Evolutionary conservation across 352 stramenopile genomes (phyloP).

Genomic region (Blastocystis hominis): DNA sequence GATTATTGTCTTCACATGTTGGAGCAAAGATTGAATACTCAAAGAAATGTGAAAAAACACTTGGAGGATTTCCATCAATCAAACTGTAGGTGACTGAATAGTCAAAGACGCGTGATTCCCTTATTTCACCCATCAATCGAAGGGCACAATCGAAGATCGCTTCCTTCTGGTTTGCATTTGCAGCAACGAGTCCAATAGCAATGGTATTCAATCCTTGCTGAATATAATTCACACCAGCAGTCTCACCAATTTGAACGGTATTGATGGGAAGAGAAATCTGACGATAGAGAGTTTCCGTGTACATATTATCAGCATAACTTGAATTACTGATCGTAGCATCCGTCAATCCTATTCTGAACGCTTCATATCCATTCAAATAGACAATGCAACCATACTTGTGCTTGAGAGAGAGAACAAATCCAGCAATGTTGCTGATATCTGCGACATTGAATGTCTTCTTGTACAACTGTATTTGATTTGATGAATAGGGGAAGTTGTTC

Average conservation of each 20-base stretch:
- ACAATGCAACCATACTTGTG: neutral
- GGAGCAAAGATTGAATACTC: neutral
- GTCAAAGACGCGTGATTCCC: neutral
- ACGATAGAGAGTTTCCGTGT: no score
- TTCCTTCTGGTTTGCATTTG: no score
- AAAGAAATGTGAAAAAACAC: neutral
- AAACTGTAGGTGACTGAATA: neutral
- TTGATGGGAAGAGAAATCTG: no score
- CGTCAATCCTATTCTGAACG: neutral
- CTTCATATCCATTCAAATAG: neutral
- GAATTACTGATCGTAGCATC: no score
- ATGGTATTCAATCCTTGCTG: conserved; percentile 11
- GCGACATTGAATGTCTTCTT: neutral
- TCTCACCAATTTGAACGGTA: no score
- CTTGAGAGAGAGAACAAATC: neutral
- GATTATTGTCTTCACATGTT: neutral
- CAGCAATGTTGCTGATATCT: neutral
- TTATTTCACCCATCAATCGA: no score
- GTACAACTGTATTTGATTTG: neutral
- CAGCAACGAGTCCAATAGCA: neutral
- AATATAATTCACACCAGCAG: neutral
- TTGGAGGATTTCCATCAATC: neutral
- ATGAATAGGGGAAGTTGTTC: neutral
- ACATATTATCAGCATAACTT: no score
- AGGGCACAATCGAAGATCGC: no score